phyloP scores from a whole-genome alignment of 73 alveolate species.

The Paramecium octaurelia region DNA sequence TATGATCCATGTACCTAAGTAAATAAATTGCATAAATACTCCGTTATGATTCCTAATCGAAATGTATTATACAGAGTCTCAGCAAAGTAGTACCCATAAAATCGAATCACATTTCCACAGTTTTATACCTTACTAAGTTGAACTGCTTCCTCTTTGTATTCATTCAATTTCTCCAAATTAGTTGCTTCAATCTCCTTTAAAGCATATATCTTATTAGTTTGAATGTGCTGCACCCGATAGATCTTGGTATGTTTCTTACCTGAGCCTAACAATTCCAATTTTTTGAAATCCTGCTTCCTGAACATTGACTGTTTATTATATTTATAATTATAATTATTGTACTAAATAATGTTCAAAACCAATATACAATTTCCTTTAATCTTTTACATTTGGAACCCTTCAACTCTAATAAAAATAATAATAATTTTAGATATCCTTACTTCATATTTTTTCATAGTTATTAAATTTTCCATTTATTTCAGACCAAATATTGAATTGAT shows the following conservation, averaged over 20 bases:
- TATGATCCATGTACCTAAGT: conserved; percentile 78
- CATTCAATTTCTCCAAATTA: conserved; percentile 92
- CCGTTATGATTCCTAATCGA: conserved; percentile 93
- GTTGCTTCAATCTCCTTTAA: conserved; percentile 96
- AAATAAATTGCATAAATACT: conserved; percentile 12
- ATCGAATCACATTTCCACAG: conserved; percentile 91
- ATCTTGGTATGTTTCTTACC: conserved; percentile 96
- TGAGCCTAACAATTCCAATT: conserved; percentile 89
- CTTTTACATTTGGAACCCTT: neutral
- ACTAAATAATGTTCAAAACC: neutral
- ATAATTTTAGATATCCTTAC: neutral
- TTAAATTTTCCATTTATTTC: too few relatives aligned
- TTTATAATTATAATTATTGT: neutral
- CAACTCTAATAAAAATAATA: too few relatives aligned
- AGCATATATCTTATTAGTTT: conserved; percentile 87
- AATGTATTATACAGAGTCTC: conserved; percentile 93
- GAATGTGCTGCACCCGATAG: conserved; percentile 83
- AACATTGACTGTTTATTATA: conserved; percentile 66
- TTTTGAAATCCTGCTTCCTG: conserved; percentile 91
- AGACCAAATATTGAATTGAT: too few relatives aligned
- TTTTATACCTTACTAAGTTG: conserved; percentile 87
- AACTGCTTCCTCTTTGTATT: conserved; percentile 97
- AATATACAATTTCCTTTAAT: neutral
- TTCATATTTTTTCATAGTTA: neutral
- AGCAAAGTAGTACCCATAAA: conserved; percentile 93